Percentiles rank a stretch among this genome's conserved stretches.
Evolutionary conservation across 2,329 filamentous ascomycete species (phyloP).

Genomic region (Aspergillus udagawae): DNA sequence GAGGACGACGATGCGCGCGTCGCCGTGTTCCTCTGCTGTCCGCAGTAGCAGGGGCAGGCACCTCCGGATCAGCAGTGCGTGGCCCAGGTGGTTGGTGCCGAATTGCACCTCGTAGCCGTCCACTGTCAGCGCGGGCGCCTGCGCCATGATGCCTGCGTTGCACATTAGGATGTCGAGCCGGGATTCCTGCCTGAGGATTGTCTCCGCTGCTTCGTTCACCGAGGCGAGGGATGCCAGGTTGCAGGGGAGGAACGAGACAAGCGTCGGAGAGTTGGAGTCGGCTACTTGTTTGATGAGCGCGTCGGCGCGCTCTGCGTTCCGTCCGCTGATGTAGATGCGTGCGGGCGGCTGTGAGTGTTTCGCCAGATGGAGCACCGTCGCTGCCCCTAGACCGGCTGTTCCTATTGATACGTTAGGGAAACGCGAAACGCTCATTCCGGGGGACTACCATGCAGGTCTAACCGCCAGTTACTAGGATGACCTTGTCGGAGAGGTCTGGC

Average conservation of each 20-base stretch:
- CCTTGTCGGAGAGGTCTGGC: not conserved
- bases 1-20: conserved; percentile 9
- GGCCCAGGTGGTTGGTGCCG: not conserved
- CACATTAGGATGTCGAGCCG: conserved; percentile 46
- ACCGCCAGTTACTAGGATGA: not conserved
- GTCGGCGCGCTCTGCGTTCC: conserved; percentile 31
- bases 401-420: conserved; percentile 1
- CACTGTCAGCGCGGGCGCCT: conserved; percentile 24
- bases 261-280: conserved; percentile 15
- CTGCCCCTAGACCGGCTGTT: conserved; percentile 43
- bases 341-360: conserved; percentile 32
- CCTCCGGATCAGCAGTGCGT: conserved; percentile 1
- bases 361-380: conserved; percentile 37
- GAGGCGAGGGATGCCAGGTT: conserved; percentile 46
- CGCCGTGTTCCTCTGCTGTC: not conserved
- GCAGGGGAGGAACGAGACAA: conserved; percentile 37
- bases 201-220: conserved; percentile 39
- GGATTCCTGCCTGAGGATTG: conserved; percentile 31
- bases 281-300: conserved; percentile 37
- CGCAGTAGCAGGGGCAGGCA: conserved; percentile 10
- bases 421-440: not conserved
- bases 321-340: conserved; percentile 32
- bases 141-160: conserved; percentile 46
- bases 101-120: no score
- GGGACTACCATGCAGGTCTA: not conserved